phyloP scores from a whole-genome alignment of 2,329 filamentous ascomycete genomes.

The Aspergillus pseudoviridinutans region DNA sequence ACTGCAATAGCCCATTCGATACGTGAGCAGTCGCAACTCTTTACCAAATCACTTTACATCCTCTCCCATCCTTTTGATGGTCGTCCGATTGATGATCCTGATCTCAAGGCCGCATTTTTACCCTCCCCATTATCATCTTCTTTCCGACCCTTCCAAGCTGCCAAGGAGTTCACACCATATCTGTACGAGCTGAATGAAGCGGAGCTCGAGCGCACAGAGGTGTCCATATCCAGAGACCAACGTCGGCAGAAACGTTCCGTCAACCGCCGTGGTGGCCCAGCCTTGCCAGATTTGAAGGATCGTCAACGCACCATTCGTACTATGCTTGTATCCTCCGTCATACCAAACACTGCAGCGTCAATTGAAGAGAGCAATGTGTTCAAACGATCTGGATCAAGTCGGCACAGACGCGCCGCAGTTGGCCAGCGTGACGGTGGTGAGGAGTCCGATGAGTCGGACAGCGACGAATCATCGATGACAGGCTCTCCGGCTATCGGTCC shows the following conservation, averaged over 20 bases:
- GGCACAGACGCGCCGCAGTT: conserved; percentile 54
- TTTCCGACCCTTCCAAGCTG: conserved; percentile 85
- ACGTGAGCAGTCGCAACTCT: conserved; percentile 90
- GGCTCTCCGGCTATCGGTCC: conserved; percentile 80
- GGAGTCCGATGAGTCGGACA: conserved; percentile 87
- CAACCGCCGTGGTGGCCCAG: conserved; percentile 86
- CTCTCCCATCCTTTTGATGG: conserved; percentile 94
- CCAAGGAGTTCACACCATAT: conserved; percentile 91
- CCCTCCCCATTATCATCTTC: conserved; percentile 76
- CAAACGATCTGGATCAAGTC: conserved; percentile 66
- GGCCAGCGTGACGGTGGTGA: conserved; percentile 59
- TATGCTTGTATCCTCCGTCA: conserved; percentile 83
- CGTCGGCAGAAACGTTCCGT: conserved; percentile 91
- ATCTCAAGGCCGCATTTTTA: conserved; percentile 79
- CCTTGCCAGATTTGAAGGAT: conserved; percentile 93
- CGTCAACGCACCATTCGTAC: conserved; percentile 90
- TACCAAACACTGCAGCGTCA: conserved; percentile 76
- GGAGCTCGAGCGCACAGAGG: conserved; percentile 84
- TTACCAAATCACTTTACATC: conserved; percentile 88
- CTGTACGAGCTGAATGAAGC: conserved; percentile 90
- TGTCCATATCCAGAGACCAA: conserved; percentile 90
- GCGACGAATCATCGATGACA: conserved; percentile 71
- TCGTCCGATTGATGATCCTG: conserved; percentile 84
- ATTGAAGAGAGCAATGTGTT: conserved; percentile 84
- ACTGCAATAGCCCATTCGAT: conserved; percentile 98